These are phyloP conservation scores for Rhizopogon vinicolor DNA, from an alignment of 768 basidiomycete genomes.

Conservation along the genomic window DNA sequence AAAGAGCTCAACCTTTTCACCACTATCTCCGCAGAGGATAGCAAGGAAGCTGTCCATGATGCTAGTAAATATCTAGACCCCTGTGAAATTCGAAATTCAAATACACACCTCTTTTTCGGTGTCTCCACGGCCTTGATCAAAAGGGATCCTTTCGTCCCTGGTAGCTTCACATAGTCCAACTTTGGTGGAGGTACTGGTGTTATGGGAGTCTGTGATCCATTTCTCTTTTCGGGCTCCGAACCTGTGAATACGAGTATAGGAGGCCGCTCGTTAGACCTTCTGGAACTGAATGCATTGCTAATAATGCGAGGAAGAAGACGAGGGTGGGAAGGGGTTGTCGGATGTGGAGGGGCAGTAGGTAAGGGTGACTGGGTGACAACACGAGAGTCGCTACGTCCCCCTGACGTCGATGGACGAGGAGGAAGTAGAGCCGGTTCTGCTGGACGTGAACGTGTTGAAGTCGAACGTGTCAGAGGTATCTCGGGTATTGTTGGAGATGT, in stretches of 20 bases:
- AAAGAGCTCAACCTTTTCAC: slow-evolving; percentile 91
- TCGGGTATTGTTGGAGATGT: slow-evolving; percentile 14
- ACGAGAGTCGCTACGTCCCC: slow-evolving; percentile 19
- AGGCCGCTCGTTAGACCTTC: slow-evolving; percentile 56
- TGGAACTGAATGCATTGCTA: slow-evolving; percentile 53
- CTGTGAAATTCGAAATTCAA: neutral
- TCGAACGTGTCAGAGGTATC: slow-evolving; percentile 21
- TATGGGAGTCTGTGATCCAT: slow-evolving; percentile 24
- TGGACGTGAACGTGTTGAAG: slow-evolving; percentile 16
- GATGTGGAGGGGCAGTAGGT: slow-evolving; percentile 24
- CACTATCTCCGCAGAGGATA: slow-evolving; percentile 87
- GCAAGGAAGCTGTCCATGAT: slow-evolving; percentile 67
- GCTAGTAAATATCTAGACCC: slow-evolving; percentile 3
- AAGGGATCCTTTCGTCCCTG: slow-evolving; percentile 83
- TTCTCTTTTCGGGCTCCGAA: slow-evolving; percentile 38
- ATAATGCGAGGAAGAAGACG: slow-evolving; percentile 72
- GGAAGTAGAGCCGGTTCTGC: slow-evolving; percentile 9
- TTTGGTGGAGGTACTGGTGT: slow-evolving; percentile 67
- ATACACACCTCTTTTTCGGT: slow-evolving; percentile 71
- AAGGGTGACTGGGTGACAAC: slow-evolving; percentile 14
- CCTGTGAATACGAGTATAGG: slow-evolving; percentile 29
- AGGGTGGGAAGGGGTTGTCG: slow-evolving; percentile 37
- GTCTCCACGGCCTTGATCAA: slow-evolving; percentile 88
- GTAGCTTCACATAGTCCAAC: slow-evolving; percentile 88
- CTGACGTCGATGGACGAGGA: slow-evolving; percentile 32